These are phyloP conservation scores for Gloeopeniophorella convolvens DNA, from an alignment of 768 basidiomycete genomes.

Conservation along the genomic window DNA sequence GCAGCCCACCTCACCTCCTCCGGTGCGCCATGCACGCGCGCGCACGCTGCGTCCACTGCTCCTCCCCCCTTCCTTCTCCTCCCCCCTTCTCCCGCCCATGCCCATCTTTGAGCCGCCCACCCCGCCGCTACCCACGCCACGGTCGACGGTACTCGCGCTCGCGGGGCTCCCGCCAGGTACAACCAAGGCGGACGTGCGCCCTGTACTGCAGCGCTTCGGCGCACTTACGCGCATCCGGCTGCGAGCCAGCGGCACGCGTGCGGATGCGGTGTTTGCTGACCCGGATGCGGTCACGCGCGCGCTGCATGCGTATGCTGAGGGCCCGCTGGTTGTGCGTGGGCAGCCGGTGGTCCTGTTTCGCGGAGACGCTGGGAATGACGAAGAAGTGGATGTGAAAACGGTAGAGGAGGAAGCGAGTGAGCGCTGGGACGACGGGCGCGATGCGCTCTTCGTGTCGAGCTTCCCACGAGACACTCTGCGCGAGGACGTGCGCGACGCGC, in stretches of 20 bases:
- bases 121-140: not conserved
- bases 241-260: not conserved
- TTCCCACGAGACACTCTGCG: not conserved
- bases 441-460: not conserved
- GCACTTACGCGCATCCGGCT: not conserved
- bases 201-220: conserved; percentile 2
- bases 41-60: conserved; percentile 4
- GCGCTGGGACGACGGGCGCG: not conserved
- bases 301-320: conserved; percentile 7
- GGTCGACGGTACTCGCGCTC: not conserved
- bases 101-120: not conserved
- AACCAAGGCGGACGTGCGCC: conserved; percentile 3
- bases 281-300: not conserved
- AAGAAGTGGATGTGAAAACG: not conserved
- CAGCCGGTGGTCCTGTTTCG: not conserved
- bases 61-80: not conserved
- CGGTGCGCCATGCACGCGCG: no score
- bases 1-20: no score
- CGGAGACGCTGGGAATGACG: not conserved
- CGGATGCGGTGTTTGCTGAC: conserved; percentile 4
- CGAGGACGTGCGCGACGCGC: not conserved
- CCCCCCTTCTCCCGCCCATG: not conserved
- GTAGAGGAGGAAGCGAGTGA: not conserved
- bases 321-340: not conserved
- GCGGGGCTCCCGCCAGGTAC: not conserved